Percentiles rank a stretch among this genome's conserved stretches.
These are phyloP conservation scores for Phyllosticta capitalensis DNA, from an alignment of 2,329 filamentous ascomycete genomes.

Conservation along the genomic window DNA sequence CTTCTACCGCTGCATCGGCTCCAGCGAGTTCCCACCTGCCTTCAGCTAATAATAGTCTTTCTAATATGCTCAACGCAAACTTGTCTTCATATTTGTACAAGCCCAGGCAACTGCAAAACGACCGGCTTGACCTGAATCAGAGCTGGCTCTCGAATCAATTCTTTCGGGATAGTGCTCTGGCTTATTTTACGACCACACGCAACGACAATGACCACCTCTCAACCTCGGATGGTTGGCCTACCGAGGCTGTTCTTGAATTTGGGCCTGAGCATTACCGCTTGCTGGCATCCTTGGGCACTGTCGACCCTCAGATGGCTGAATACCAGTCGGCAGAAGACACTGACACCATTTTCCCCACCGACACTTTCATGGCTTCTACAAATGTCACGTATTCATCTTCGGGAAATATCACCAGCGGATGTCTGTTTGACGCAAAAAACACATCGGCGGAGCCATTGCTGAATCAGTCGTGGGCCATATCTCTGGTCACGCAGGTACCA, in stretches of 20 bases:
- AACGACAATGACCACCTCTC: conserved; percentile 25
- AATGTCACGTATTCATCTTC: conserved; percentile 26
- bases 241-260: conserved; percentile 49
- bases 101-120: conserved; percentile 37
- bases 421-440: conserved; percentile 38
- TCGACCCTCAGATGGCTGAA: conserved; percentile 47
- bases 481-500: conserved; percentile 15
- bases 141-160: conserved; percentile 43
- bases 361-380: conserved; percentile 33
- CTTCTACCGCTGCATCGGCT: conserved; percentile 32
- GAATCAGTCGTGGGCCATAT: conserved; percentile 36
- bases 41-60: conserved; percentile 32
- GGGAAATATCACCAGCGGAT: conserved; percentile 41
- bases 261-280: conserved; percentile 41
- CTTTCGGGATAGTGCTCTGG: background rate
- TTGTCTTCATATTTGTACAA: conserved; percentile 46
- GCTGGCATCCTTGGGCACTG: conserved; percentile 44
- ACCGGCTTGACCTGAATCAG: conserved; percentile 47
- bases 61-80: conserved; percentile 38
- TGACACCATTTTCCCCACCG: conserved; percentile 41
- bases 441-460: conserved; percentile 27
- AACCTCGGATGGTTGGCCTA: conserved; percentile 55
- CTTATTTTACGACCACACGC: conserved; percentile 12
- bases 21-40: conserved; percentile 39
- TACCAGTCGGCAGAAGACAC: conserved; percentile 48